These are phyloP conservation scores for Croton laevigatus DNA, from an alignment of 441 rosid species.

Conservation along the genomic window DNA sequence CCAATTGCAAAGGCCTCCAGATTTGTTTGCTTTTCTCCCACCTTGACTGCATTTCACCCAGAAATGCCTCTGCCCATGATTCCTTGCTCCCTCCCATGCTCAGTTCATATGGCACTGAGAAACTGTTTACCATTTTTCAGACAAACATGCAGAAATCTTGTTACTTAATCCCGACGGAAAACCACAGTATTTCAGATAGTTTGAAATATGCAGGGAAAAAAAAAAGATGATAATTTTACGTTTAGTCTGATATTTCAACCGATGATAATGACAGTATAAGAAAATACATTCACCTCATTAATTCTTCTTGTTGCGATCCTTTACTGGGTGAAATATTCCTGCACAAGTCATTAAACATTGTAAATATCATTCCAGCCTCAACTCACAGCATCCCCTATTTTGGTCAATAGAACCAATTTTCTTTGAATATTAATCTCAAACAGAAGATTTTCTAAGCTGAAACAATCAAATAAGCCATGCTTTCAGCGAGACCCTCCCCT, in stretches of 20 bases:
- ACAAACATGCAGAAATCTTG: neutral
- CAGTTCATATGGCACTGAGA: constrained; percentile 83
- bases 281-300: constrained; percentile 52
- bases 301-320: constrained; percentile 50
- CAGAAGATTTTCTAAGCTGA: neutral
- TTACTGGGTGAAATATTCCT: constrained; percentile 39
- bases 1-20: constrained; percentile 66
- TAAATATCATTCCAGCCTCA: constrained; percentile 1
- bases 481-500: too few relatives aligned
- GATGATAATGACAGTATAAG: neutral
- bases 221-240: neutral
- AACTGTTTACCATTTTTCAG: constrained; percentile 40
- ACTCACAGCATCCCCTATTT: neutral
- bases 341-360: constrained; percentile 18
- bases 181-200: neutral
- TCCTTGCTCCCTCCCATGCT: constrained; percentile 84
- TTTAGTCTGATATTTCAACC: neutral
- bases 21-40: constrained; percentile 62
- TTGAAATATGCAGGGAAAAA: too few relatives aligned
- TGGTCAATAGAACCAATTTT: neutral
- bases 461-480: neutral
- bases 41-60: constrained; percentile 46
- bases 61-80: constrained; percentile 67
- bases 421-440: neutral
- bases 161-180: neutral